A percentile compares a stretch with the other conserved stretches of the same genome.
phyloP scores from a whole-genome alignment of 169 alveolate species.

The Plasmodium ovale region DNA sequence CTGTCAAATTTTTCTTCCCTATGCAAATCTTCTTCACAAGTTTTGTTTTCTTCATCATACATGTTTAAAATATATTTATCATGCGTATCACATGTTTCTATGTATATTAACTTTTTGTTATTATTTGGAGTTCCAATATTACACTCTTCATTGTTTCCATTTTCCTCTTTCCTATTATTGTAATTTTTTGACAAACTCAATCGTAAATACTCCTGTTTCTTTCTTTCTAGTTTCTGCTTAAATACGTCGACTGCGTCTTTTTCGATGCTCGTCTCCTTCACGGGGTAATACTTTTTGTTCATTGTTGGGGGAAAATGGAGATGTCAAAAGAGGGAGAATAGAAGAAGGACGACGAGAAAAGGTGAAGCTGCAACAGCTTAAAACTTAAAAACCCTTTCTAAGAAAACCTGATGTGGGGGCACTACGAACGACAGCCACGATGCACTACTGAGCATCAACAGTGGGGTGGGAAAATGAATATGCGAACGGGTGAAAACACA shows the following conservation, averaged over 20 bases:
- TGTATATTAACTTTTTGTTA: conserved; percentile 21
- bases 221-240: conserved; percentile 55
- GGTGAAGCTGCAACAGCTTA: no score
- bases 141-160: background rate
- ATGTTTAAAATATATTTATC: conserved; percentile 57
- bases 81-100: conserved; percentile 53
- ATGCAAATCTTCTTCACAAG: conserved; percentile 2
- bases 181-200: conserved; percentile 28
- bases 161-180: conserved; percentile 21
- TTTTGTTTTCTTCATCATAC: conserved; percentile 46
- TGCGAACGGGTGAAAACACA: no score
- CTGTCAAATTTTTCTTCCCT: background rate
- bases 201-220: conserved; percentile 46
- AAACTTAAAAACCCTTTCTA: no score
- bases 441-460: no score
- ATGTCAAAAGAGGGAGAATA: background rate
- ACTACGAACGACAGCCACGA: background rate
- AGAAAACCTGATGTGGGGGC: background rate
- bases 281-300: conserved; percentile 37
- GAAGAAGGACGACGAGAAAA: background rate
- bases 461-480: no score
- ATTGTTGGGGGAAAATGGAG: conserved; percentile 3
- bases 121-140: background rate
- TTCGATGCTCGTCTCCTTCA: conserved; percentile 35
- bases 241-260: conserved; percentile 40